A percentile compares a stretch with the other conserved stretches of the same genome.
Conservation (phyloP, 306 rosid genomes). For the Cicer pinnatifidum region DNA sequence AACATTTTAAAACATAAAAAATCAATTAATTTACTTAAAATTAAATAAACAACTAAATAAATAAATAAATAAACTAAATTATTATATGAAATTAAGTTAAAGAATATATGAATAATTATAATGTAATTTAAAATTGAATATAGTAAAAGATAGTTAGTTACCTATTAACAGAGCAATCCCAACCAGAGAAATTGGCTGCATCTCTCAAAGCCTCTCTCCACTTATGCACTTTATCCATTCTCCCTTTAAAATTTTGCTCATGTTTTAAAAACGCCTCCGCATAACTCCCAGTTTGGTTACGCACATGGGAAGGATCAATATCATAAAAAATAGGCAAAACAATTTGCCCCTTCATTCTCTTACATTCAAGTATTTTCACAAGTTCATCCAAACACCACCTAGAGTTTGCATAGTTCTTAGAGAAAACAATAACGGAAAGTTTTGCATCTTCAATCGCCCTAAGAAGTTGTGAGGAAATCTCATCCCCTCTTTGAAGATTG, state of each 20-base stretch:
- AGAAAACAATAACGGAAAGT: conserved; percentile 41
- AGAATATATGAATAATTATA: too few relatives aligned
- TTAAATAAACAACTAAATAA: too few relatives aligned
- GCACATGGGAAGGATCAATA: conserved; percentile 25
- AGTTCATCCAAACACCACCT: conserved; percentile 47
- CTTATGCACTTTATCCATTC: conserved; percentile 7
- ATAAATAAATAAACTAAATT: too few relatives aligned
- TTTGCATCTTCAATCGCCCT: conserved; percentile 32
- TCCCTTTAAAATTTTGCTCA: conserved; percentile 10
- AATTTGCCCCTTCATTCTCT: conserved; percentile 11
- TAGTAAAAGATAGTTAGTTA: not conserved
- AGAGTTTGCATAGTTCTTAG: conserved; percentile 31
- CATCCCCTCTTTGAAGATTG: conserved; percentile 39
- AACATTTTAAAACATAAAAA: too few relatives aligned
- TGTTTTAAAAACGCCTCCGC: conserved; percentile 34
- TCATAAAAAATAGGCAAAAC: conserved; percentile 38
- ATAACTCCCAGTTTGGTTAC: conserved; percentile 38
- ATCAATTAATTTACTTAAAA: too few relatives aligned
- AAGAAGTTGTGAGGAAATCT: conserved; percentile 34
- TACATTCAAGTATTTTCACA: conserved; percentile 40
- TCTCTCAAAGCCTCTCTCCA: conserved; percentile 48
- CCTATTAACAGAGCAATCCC: conserved; percentile 53
- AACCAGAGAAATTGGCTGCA: conserved; percentile 52
- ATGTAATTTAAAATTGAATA: too few relatives aligned
- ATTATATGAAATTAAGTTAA: too few relatives aligned